Percentiles rank a stretch among this genome's conserved stretches.
phyloP scores from a whole-genome alignment of 805 yeast species.

The Saccharomycopsis selenospora region DNA sequence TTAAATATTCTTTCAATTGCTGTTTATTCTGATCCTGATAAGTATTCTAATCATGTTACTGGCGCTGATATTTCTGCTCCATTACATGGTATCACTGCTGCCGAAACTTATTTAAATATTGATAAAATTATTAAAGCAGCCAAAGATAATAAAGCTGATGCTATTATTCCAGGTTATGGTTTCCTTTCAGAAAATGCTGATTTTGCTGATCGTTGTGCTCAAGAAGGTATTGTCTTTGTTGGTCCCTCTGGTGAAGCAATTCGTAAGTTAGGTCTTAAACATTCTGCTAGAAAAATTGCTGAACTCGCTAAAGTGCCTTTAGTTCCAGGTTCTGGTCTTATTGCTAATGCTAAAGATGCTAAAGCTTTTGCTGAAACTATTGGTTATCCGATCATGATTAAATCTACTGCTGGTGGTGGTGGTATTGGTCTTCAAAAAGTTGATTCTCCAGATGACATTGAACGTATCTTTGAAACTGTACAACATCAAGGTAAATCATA shows the following conservation, averaged over 20 bases:
- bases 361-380: constrained; percentile 48
- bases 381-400: constrained; percentile 88
- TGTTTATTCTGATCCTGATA: constrained; percentile 84
- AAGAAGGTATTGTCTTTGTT: constrained; percentile 81
- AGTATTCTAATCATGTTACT: constrained; percentile 78
- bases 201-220: constrained; percentile 79
- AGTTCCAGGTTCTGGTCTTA: constrained; percentile 94
- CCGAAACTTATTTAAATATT: constrained; percentile 81
- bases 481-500: constrained; percentile 90
- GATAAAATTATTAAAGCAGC: constrained; percentile 87
- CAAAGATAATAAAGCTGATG: constrained; percentile 75
- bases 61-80: constrained; percentile 79
- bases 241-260: constrained; percentile 97
- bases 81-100: constrained; percentile 72
- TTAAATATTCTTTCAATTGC: constrained; percentile 76
- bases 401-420: constrained; percentile 99
- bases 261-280: constrained; percentile 85
- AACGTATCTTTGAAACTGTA: constrained; percentile 80
- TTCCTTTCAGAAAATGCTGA: constrained; percentile 95
- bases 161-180: constrained; percentile 98
- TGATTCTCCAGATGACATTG: constrained; percentile 73
- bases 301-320: constrained; percentile 86
- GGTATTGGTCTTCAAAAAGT: constrained; percentile 97
- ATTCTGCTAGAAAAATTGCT: constrained; percentile 94
- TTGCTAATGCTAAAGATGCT: constrained; percentile 68